phyloP scores from a whole-genome alignment of 2,329 filamentous ascomycete genomes.

The Nigrograna mackinnonii region DNA sequence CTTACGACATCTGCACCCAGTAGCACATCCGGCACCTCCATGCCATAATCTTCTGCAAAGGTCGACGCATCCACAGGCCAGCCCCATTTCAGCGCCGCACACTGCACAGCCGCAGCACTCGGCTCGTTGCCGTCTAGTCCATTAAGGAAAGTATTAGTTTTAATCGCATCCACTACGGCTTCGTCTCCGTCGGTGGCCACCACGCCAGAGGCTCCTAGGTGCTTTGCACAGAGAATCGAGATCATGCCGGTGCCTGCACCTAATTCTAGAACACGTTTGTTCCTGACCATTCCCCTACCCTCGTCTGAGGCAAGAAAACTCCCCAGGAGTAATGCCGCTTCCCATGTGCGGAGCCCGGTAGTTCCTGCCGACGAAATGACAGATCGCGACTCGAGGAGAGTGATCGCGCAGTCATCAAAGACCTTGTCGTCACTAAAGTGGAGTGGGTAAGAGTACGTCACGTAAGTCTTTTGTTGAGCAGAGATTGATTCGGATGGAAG shows the following conservation, averaged over 20 bases:
- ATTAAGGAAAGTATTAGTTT: constrained; percentile 72
- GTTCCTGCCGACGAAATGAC: constrained; percentile 73
- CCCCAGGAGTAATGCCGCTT: constrained; percentile 75
- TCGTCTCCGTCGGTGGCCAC: constrained; percentile 76
- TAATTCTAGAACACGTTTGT: constrained; percentile 69
- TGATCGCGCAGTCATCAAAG: constrained; percentile 50
- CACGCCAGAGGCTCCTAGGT: constrained; percentile 62
- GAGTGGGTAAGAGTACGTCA: constrained; percentile 65
- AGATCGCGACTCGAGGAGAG: constrained; percentile 69
- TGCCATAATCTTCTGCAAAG: constrained; percentile 58
- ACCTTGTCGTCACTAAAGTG: constrained; percentile 14
- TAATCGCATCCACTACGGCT: constrained; percentile 69
- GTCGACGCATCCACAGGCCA: constrained; percentile 60
- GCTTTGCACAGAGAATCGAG: constrained; percentile 72
- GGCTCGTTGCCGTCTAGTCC: constrained; percentile 56
- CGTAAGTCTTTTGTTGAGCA: constrained; percentile 73
- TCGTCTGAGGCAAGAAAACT: constrained; percentile 60
- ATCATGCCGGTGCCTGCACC: constrained; percentile 78
- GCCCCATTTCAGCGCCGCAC: constrained; percentile 68
- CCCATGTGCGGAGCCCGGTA: constrained; percentile 80
- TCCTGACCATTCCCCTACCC: constrained; percentile 53
- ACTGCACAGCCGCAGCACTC: constrained; percentile 39
- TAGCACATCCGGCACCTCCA: constrained; percentile 61
- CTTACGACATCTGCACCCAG: constrained; percentile 73
- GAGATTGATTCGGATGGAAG: constrained; percentile 66